Conservation (phyloP, 2,329 filamentous ascomycete species). For the Claviceps digitariae region DNA sequence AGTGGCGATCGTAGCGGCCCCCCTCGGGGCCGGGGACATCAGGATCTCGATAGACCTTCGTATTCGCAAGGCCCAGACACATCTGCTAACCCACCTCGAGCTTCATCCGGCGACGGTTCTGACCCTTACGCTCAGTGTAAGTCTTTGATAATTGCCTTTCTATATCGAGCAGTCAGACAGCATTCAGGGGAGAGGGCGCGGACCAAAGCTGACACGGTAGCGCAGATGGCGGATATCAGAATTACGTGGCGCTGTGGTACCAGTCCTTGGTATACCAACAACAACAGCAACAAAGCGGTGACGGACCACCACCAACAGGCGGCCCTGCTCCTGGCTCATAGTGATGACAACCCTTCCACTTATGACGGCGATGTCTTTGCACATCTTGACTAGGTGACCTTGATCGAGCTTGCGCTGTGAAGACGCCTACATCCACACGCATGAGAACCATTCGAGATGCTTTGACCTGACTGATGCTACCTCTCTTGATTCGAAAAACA, state of each 20-base stretch:
- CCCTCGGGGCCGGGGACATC: constrained; percentile 28
- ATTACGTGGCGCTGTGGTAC: constrained; percentile 71
- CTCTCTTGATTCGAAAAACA: constrained; percentile 11
- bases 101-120: constrained; percentile 34
- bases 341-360: constrained; percentile 15
- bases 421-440: background rate
- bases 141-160: constrained; percentile 12
- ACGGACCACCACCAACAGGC: constrained; percentile 20
- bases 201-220: constrained; percentile 9
- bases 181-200: too few species aligned
- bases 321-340: constrained; percentile 23
- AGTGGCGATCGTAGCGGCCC: constrained; percentile 30
- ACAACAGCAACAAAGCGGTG: constrained; percentile 24
- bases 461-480: constrained; percentile 21
- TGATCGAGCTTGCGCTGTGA: constrained; percentile 15
- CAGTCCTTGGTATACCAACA: constrained; percentile 43
- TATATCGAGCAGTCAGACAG: background rate
- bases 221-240: constrained; percentile 65
- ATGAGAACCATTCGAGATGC: constrained; percentile 15
- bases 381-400: constrained; percentile 20
- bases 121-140: constrained; percentile 67
- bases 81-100: constrained; percentile 28
- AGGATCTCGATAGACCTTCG: constrained; percentile 41
- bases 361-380: constrained; percentile 4
- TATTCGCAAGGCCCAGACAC: constrained; percentile 34